Percentiles rank a stretch among this genome's conserved stretches.
phyloP scores from a whole-genome alignment of 106 monocot species.

The Ottelia alismoides region DNA sequence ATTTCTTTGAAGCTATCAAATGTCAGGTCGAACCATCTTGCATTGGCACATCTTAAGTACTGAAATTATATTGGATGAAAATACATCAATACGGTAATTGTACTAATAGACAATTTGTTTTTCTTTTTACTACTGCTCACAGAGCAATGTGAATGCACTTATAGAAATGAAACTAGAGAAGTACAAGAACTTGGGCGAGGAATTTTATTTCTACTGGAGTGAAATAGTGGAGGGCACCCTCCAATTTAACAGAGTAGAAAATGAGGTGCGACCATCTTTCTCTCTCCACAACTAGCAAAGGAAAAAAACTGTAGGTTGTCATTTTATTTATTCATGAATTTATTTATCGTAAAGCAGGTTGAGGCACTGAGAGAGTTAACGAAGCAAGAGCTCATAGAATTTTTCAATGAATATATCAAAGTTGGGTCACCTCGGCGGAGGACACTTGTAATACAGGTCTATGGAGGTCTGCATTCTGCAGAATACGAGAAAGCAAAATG shows the following conservation, averaged over 20 bases:
- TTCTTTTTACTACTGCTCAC: too few species aligned
- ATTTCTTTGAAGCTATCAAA: too few species aligned
- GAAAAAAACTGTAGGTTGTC: neutral
- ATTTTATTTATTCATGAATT: neutral
- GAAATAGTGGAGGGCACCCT: conserved; percentile 77
- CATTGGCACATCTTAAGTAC: too few species aligned
- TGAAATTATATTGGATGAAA: too few species aligned
- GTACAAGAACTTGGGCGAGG: conserved; percentile 79
- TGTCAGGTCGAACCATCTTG: too few species aligned
- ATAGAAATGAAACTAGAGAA: conserved; percentile 90
- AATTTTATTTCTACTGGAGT: conserved; percentile 62
- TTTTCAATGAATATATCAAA: conserved; percentile 53
- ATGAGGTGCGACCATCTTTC: conserved; percentile 32
- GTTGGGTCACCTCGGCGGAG: conserved; percentile 40
- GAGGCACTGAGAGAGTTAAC: conserved; percentile 53
- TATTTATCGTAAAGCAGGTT: conserved; percentile 32
- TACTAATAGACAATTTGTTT: too few species aligned
- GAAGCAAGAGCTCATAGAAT: conserved; percentile 58
- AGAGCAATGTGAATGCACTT: conserved; percentile 75
- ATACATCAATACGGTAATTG: too few species aligned
- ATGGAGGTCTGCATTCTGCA: conserved; percentile 47
- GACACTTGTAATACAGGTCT: conserved; percentile 61
- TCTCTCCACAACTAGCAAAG: neutral
- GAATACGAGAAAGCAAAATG: conserved; percentile 31
- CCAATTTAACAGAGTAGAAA: conserved; percentile 55